Percentiles rank a stretch among this genome's conserved stretches.
Evolutionary conservation across 805 yeast species (phyloP).

Genomic region (Starmera caribaea): DNA sequence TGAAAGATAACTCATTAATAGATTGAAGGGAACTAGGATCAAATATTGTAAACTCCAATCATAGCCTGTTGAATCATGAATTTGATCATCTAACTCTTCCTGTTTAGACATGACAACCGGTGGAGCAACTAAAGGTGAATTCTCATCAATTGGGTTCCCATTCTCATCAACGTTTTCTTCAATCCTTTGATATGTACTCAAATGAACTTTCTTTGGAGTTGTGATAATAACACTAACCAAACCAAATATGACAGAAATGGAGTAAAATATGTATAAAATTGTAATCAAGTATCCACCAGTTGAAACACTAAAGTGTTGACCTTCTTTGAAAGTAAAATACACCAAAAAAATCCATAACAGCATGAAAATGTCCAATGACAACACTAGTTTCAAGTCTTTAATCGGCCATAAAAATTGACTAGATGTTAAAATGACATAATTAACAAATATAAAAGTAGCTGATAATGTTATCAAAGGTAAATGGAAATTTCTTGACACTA

Average conservation of each 20-base stretch:
- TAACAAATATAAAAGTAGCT: constrained; percentile 39
- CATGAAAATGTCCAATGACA: constrained; percentile 43
- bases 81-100: constrained; percentile 3
- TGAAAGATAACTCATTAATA: constrained; percentile 44
- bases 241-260: constrained; percentile 43
- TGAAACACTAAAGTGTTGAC: constrained; percentile 26
- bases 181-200: constrained; percentile 3
- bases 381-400: constrained; percentile 50
- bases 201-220: constrained; percentile 11
- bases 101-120: constrained; percentile 8
- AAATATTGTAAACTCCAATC: constrained; percentile 79
- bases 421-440: constrained; percentile 42
- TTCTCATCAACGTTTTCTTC: constrained; percentile 9
- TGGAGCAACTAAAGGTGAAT: constrained; percentile 23
- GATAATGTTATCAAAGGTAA: constrained; percentile 41
- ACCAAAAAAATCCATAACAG: constrained; percentile 49
- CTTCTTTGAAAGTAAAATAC: constrained; percentile 38
- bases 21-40: constrained; percentile 55
- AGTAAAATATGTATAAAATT: constrained; percentile 34
- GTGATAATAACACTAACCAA: constrained; percentile 29
- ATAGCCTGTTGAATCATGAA: constrained; percentile 39
- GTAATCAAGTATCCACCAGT: constrained; percentile 44
- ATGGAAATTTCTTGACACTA: constrained; percentile 41
- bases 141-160: constrained; percentile 14
- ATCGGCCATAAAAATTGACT: constrained; percentile 31